phyloP scores from a whole-genome alignment of 306 rosid species.

The Vigna mungo region DNA sequence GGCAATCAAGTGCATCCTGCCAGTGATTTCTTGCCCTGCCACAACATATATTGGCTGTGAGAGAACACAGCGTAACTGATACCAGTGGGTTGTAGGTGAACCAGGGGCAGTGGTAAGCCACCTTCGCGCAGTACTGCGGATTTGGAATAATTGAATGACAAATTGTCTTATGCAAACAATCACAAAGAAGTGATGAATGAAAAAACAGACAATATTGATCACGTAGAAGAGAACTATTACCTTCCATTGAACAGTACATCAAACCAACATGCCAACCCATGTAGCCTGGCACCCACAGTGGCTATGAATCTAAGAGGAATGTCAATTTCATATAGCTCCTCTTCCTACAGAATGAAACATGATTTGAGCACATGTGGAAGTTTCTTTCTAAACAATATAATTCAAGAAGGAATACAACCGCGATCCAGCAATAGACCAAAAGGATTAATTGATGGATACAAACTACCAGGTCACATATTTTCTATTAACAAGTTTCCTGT shows the following conservation, averaged over 20 bases:
- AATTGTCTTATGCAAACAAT: background rate
- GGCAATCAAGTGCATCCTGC: constrained; percentile 80
- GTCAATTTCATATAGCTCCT: constrained; percentile 77
- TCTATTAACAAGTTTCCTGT: background rate
- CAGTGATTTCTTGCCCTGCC: constrained; percentile 95
- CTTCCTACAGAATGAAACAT: constrained; percentile 64
- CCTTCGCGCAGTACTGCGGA: constrained; percentile 73
- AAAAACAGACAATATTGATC: constrained; percentile 1
- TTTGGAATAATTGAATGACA: constrained; percentile 17
- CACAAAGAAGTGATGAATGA: constrained; percentile 7
- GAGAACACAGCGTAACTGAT: constrained; percentile 85
- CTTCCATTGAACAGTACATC: constrained; percentile 90
- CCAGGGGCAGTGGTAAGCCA: constrained; percentile 94
- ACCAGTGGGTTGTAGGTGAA: constrained; percentile 90
- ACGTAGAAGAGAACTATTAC: constrained; percentile 50
- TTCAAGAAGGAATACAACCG: background rate
- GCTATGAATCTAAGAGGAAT: constrained; percentile 77
- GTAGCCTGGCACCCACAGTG: constrained; percentile 80
- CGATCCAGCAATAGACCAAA: background rate
- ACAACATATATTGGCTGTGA: constrained; percentile 82
- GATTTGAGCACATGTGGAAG: background rate
- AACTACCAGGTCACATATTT: background rate
- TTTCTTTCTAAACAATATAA: constrained; percentile 10
- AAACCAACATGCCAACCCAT: constrained; percentile 94
- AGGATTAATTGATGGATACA: constrained; percentile 25